Evolutionary conservation across 495 filamentous ascomycete genomes (phyloP).

Genomic region (Bacidia gigantensis): DNA sequence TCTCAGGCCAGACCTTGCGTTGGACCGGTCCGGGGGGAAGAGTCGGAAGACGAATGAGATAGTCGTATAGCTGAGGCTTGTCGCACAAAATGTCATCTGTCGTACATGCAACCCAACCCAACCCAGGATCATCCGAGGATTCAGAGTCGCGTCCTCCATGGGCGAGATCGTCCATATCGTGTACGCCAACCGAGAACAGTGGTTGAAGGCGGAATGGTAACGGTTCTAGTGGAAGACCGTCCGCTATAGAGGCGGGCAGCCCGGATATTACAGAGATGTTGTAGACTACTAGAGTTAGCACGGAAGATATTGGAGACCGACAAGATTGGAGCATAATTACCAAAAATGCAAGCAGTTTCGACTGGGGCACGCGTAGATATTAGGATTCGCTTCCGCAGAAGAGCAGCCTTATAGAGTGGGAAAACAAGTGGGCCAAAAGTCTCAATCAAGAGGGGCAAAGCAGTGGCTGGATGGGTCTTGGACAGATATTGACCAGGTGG

Average conservation of each 20-base stretch:
- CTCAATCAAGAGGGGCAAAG: slow-evolving; percentile 60
- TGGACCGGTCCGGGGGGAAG: slow-evolving; percentile 40
- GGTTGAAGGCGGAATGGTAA: slow-evolving; percentile 52
- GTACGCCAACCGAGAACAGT: slow-evolving; percentile 80
- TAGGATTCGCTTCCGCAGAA: slow-evolving; percentile 77
- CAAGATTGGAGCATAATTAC: slow-evolving; percentile 33
- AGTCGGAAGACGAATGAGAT: slow-evolving; percentile 68
- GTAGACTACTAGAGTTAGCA: slow-evolving; percentile 47
- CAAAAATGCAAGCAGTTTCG: slow-evolving; percentile 72
- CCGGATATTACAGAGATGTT: slow-evolving; percentile 81
- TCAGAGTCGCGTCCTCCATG: slow-evolving; percentile 25
- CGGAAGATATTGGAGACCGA: slow-evolving; percentile 3
- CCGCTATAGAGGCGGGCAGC: slow-evolving; percentile 48
- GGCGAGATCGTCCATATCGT: slow-evolving; percentile 69
- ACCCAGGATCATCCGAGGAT: slow-evolving; percentile 21
- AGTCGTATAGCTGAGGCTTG: slow-evolving; percentile 76
- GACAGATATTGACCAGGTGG: slow-evolving; percentile 58
- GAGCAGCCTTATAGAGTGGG: slow-evolving; percentile 75
- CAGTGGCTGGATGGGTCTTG: slow-evolving; percentile 72
- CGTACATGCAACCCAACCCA: slow-evolving; percentile 84
- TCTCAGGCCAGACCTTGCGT: slow-evolving; percentile 56
- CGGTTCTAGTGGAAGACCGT: slow-evolving; percentile 47
- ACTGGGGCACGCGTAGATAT: slow-evolving; percentile 77
- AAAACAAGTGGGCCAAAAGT: slow-evolving; percentile 83
- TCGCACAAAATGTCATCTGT: slow-evolving; percentile 82